phyloP scores from a whole-genome alignment of 768 basidiomycete genomes.

The Leccinellum luteum region DNA sequence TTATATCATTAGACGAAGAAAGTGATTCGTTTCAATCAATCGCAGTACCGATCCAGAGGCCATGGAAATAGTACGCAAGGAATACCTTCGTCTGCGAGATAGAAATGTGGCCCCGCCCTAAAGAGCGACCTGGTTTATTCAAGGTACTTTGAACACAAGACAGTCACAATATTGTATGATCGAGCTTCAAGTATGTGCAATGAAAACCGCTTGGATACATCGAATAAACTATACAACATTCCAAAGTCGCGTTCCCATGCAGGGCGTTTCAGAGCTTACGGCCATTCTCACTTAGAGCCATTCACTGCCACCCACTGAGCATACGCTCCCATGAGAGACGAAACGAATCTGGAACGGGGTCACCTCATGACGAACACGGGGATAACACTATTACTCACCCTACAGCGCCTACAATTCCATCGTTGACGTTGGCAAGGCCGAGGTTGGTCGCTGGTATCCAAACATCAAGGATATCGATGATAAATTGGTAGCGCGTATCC shows the following conservation, averaged over 20 bases:
- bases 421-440: slow-evolving; percentile 73
- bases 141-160: not conserved
- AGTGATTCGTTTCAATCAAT: not conserved
- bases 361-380: slow-evolving; percentile 1
- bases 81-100: slow-evolving; percentile 69
- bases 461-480: slow-evolving; percentile 81
- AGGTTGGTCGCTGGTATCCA: slow-evolving; percentile 88
- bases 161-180: not conserved
- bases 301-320: slow-evolving; percentile 61
- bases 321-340: slow-evolving; percentile 67
- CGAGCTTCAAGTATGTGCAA: not conserved
- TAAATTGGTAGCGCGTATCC: slow-evolving; percentile 72
- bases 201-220: slow-evolving; percentile 8
- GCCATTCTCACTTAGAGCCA: slow-evolving; percentile 36
- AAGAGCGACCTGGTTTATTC: not conserved
- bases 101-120: slow-evolving; percentile 12
- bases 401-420: slow-evolving; percentile 80
- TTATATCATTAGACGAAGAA: not conserved
- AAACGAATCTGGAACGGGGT: slow-evolving; percentile 48
- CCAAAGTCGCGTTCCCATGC: not conserved
- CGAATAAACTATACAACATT: not conserved
- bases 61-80: slow-evolving; percentile 68
- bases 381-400: slow-evolving; percentile 55
- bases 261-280: not conserved
- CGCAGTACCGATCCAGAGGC: slow-evolving; percentile 68